Percentiles rank a stretch among this genome's conserved stretches.
These are phyloP conservation scores for Fusarium chlamydosporum DNA, from an alignment of 2,329 filamentous ascomycete species.

Conservation along the genomic window DNA sequence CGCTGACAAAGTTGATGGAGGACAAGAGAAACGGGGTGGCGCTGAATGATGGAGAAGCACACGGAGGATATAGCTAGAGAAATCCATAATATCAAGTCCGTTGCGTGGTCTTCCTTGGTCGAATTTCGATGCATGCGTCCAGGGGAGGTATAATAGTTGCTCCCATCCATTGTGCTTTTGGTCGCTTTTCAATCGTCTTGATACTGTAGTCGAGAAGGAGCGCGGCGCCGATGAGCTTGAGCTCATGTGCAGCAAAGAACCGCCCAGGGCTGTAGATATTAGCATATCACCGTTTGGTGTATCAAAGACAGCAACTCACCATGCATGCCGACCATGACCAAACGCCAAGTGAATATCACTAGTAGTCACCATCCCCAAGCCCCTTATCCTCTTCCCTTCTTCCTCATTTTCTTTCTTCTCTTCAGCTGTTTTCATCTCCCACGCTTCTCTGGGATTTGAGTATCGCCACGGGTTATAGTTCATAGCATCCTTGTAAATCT, in stretches of 20 bases:
- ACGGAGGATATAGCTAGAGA: constrained; percentile 29
- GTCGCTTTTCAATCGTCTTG: constrained; percentile 57
- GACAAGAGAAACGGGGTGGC: constrained; percentile 24
- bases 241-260: constrained; percentile 69
- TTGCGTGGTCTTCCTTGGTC: constrained; percentile 25
- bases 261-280: constrained; percentile 60
- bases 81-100: neutral
- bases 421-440: constrained; percentile 50
- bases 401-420: constrained; percentile 52
- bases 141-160: constrained; percentile 56
- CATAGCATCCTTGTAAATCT: constrained; percentile 59
- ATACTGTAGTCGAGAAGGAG: constrained; percentile 68
- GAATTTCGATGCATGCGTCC: constrained; percentile 50
- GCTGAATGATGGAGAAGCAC: constrained; percentile 17
- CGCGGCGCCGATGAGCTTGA: constrained; percentile 68
- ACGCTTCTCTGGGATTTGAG: constrained; percentile 59
- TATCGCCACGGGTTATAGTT: constrained; percentile 66
- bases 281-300: neutral
- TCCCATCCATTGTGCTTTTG: constrained; percentile 61
- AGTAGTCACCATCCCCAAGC: constrained; percentile 67
- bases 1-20: constrained; percentile 32
- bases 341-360: constrained; percentile 66
- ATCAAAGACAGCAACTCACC: constrained; percentile 43
- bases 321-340: constrained; percentile 70
- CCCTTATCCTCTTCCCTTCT: constrained; percentile 55